These are phyloP conservation scores for Funneliformis caledonium DNA, from an alignment of 371 early-diverging fungal species.

Conservation along the genomic window DNA sequence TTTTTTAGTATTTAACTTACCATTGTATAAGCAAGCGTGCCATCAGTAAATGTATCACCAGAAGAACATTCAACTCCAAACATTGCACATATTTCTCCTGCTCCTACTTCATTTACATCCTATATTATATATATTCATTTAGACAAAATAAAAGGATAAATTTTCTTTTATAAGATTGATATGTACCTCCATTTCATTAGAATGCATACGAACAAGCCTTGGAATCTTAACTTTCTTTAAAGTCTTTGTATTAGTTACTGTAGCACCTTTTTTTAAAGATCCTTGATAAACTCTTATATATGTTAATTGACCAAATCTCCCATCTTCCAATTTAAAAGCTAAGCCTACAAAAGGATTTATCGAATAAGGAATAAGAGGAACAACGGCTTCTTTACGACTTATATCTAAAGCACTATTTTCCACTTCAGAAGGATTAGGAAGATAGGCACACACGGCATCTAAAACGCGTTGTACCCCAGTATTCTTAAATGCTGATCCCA, in stretches of 20 bases:
- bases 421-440: constrained; percentile 83
- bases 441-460: constrained; percentile 73
- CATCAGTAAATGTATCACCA: constrained; percentile 97
- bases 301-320: constrained; percentile 95
- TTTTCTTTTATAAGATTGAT: not conserved
- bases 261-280: constrained; percentile 82
- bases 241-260: constrained; percentile 86
- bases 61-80: constrained; percentile 98
- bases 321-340: constrained; percentile 95
- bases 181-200: constrained; percentile 89
- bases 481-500: constrained; percentile 91
- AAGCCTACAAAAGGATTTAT: constrained; percentile 84
- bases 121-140: not conserved
- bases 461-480: constrained; percentile 81
- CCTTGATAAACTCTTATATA: constrained; percentile 98
- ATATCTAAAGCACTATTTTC: constrained; percentile 78
- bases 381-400: constrained; percentile 67
- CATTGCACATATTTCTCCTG: constrained; percentile 98
- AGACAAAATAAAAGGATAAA: not conserved
- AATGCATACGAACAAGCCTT: constrained; percentile 97
- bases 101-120: constrained; percentile 92
- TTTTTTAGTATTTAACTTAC: constrained; percentile 40
- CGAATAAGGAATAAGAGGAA: constrained; percentile 61
- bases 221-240: constrained; percentile 96
- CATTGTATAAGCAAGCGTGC: constrained; percentile 85